These are phyloP conservation scores for Sporothrix mexicana DNA, from an alignment of 2,329 filamentous ascomycete species.

Conservation along the genomic window DNA sequence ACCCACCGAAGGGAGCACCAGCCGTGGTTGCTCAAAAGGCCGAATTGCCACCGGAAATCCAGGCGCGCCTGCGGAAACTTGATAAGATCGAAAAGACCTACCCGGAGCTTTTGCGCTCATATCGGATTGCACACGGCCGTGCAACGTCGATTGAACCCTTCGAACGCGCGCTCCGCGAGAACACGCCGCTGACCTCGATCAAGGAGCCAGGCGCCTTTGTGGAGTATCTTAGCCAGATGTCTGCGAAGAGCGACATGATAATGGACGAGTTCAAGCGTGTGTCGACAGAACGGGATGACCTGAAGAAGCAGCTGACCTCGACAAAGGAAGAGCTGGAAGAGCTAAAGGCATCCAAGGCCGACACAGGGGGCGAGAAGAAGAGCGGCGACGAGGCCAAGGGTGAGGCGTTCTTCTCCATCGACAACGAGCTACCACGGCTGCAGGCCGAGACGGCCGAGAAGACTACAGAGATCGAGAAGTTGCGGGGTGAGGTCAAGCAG, in stretches of 20 bases:
- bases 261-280: slow-evolving; percentile 91
- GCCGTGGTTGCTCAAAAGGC: slow-evolving; percentile 39
- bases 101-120: slow-evolving; percentile 89
- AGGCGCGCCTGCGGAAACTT: slow-evolving; percentile 78
- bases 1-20: not conserved
- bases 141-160: slow-evolving; percentile 91
- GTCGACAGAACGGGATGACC: slow-evolving; percentile 77
- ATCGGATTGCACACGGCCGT: slow-evolving; percentile 86
- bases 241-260: slow-evolving; percentile 86
- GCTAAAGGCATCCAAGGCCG: slow-evolving; percentile 47
- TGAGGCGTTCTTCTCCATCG: slow-evolving; percentile 91
- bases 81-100: slow-evolving; percentile 90
- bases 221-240: slow-evolving; percentile 89
- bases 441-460: slow-evolving; percentile 73
- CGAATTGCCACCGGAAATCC: slow-evolving; percentile 76
- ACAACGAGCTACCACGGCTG: slow-evolving; percentile 83
- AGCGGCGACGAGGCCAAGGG: slow-evolving; percentile 38
- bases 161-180: slow-evolving; percentile 86
- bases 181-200: slow-evolving; percentile 90
- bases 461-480: slow-evolving; percentile 70
- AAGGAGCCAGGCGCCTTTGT: slow-evolving; percentile 80
- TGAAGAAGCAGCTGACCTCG: slow-evolving; percentile 77
- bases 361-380: slow-evolving; percentile 40
- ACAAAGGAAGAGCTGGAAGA: slow-evolving; percentile 68
- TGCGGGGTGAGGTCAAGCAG: slow-evolving; percentile 71